phyloP scores from a whole-genome alignment of 345 rosid genomes.

The Murraya koenigii region DNA sequence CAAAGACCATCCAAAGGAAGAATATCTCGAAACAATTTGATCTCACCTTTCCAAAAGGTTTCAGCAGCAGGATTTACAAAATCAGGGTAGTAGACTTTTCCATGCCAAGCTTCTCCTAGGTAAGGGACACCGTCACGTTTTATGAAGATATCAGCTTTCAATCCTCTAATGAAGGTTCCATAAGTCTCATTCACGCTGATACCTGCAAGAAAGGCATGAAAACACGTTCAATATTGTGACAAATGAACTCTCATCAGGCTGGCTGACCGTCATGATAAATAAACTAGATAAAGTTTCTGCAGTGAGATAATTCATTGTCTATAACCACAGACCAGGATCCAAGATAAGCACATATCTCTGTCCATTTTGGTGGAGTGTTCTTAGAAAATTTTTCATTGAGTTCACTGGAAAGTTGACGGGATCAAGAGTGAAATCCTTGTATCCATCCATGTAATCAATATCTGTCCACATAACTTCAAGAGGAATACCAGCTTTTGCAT shows the following conservation, averaged over 20 bases:
- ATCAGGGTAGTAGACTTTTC: conserved; percentile 42
- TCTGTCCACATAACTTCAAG: conserved; percentile 56
- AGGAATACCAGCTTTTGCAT: conserved; percentile 43
- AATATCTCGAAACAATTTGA: conserved; percentile 27
- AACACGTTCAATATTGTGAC: not conserved
- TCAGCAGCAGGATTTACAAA: conserved; percentile 29
- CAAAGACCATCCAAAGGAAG: conserved; percentile 46
- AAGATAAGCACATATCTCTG: conserved; percentile 42
- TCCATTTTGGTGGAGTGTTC: conserved; percentile 33
- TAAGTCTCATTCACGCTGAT: not conserved
- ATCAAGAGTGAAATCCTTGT: conserved; percentile 46
- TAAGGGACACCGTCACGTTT: not conserved
- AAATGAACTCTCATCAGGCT: not conserved
- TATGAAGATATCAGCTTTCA: conserved; percentile 2
- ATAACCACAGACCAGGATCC: conserved; percentile 22
- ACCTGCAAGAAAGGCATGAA: not conserved
- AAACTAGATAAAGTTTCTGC: not conserved
- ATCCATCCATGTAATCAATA: conserved; percentile 49
- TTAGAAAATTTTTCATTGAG: conserved; percentile 26
- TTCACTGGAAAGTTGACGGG: conserved; percentile 35
- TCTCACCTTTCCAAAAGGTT: conserved; percentile 39
- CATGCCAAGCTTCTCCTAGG: conserved; percentile 10
- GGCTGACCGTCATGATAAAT: not conserved
- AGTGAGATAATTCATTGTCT: not conserved
- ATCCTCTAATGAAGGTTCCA: conserved; percentile 4